phyloP scores from a whole-genome alignment of 805 yeast species.

The Saturnispora bothae region DNA sequence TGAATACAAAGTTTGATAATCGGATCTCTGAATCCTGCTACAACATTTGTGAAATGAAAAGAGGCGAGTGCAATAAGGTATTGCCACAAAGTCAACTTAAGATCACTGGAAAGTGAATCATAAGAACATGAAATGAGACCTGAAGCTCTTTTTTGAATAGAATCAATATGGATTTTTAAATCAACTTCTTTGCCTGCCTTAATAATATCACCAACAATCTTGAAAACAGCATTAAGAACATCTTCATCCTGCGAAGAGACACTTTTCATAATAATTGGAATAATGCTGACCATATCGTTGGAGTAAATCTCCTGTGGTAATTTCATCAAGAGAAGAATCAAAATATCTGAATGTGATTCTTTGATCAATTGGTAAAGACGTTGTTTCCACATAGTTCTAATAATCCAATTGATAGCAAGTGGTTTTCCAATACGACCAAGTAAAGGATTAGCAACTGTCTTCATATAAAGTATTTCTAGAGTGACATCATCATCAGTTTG shows the following conservation, averaged over 20 bases:
- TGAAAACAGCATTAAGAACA: conserved; percentile 6
- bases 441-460: neutral
- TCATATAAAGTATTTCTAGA: neutral
- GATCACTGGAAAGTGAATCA: no score
- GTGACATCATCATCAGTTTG: neutral
- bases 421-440: conserved; percentile 12
- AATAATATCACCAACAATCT: conserved; percentile 8
- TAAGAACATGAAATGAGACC: no score
- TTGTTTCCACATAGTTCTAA: conserved; percentile 70
- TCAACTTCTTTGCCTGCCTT: conserved; percentile 1
- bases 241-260: conserved; percentile 6
- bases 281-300: conserved; percentile 5
- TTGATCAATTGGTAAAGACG: conserved; percentile 55
- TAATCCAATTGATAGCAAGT: conserved; percentile 39
- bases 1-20: conserved; percentile 37
- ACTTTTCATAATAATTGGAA: conserved; percentile 10
- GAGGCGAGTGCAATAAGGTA: conserved; percentile 30
- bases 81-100: conserved; percentile 1
- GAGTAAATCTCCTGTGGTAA: conserved; percentile 25
- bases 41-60: conserved; percentile 27
- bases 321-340: conserved; percentile 38
- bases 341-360: conserved; percentile 26
- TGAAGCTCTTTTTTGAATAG: conserved; percentile 5
- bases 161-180: conserved; percentile 6
- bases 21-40: conserved; percentile 41